Evolutionary conservation across 805 yeast species (phyloP).

Genomic region (Candida stauntonica): DNA sequence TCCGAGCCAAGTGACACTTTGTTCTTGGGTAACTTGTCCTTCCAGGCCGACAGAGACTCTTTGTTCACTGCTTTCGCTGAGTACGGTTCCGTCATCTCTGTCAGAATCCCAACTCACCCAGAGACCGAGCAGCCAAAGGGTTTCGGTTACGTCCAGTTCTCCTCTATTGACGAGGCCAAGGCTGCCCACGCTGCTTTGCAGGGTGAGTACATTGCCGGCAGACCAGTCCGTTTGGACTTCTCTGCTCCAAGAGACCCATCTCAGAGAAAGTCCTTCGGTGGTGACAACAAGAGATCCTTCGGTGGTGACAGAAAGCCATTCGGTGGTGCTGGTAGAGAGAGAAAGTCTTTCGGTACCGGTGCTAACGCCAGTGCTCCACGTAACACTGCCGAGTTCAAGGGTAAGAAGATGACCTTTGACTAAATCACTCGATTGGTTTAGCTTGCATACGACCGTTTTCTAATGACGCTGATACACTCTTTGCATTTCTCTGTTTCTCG

Average conservation of each 20-base stretch:
- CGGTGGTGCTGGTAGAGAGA: conserved; percentile 43
- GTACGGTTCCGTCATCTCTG: conserved; percentile 79
- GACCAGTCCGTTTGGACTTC: conserved; percentile 93
- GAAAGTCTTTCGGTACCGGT: conserved; percentile 46
- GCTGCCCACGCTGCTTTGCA: conserved; percentile 81
- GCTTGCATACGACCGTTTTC: background rate
- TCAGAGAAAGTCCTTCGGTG: conserved; percentile 28
- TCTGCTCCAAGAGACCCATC: conserved; percentile 78
- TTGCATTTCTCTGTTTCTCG: too few relatives aligned
- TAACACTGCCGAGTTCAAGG: conserved; percentile 67
- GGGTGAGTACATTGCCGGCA: conserved; percentile 85
- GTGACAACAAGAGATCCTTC: conserved; percentile 33
- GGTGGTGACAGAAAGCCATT: conserved; percentile 35
- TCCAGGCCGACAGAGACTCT: conserved; percentile 79
- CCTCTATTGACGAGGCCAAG: conserved; percentile 83
- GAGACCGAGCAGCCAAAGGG: conserved; percentile 99
- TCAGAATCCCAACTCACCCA: conserved; percentile 96
- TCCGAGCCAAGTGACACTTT: conserved; percentile 93
- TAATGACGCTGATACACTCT: background rate
- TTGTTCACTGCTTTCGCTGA: conserved; percentile 69
- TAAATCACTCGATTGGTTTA: conserved; percentile 29
- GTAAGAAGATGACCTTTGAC: conserved; percentile 80
- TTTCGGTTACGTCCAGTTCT: conserved; percentile 94
- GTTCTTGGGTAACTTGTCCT: conserved; percentile 93
- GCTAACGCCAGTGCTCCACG: conserved; percentile 42